Percentiles rank a stretch among this genome's conserved stretches.
phyloP scores from a whole-genome alignment of 2,329 filamentous ascomycete species.

The Trichoderma koningii region DNA sequence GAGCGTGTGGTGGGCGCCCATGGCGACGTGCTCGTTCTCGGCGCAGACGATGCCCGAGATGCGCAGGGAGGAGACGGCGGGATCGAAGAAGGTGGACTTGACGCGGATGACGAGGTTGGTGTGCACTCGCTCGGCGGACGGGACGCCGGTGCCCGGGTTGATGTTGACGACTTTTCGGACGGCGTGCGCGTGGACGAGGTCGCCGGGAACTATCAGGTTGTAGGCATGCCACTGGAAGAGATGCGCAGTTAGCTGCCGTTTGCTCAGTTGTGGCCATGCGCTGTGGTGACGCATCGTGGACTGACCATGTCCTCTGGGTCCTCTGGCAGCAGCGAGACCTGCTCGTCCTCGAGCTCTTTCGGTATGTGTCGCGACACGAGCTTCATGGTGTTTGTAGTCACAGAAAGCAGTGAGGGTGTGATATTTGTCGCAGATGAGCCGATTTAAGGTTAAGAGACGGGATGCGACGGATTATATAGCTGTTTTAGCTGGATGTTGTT shows the following conservation, averaged over 20 bases:
- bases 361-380: constrained; percentile 43
- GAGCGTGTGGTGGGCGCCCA: constrained; percentile 61
- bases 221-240: constrained; percentile 59
- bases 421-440: too few species aligned
- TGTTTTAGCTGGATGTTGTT: too few species aligned
- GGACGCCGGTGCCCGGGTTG: constrained; percentile 53
- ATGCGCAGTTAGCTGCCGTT: neutral
- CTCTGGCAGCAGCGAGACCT: constrained; percentile 47
- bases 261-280: constrained; percentile 19
- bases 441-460: too few species aligned
- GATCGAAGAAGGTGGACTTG: constrained; percentile 61
- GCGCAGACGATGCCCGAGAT: constrained; percentile 57
- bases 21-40: constrained; percentile 55
- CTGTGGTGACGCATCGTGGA: constrained; percentile 20
- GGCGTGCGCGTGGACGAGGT: constrained; percentile 57
- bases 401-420: too few species aligned
- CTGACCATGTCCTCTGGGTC: constrained; percentile 52
- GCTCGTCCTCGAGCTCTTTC: constrained; percentile 45
- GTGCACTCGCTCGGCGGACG: constrained; percentile 54
- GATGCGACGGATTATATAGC: too few species aligned
- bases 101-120: constrained; percentile 60
- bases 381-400: constrained; percentile 40
- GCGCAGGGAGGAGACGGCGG: constrained; percentile 55
- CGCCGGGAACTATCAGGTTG: constrained; percentile 58
- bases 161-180: constrained; percentile 57